Conservation (phyloP, 1,284 basidiomycete genomes). For the Pseudozyma sp. region DNA sequence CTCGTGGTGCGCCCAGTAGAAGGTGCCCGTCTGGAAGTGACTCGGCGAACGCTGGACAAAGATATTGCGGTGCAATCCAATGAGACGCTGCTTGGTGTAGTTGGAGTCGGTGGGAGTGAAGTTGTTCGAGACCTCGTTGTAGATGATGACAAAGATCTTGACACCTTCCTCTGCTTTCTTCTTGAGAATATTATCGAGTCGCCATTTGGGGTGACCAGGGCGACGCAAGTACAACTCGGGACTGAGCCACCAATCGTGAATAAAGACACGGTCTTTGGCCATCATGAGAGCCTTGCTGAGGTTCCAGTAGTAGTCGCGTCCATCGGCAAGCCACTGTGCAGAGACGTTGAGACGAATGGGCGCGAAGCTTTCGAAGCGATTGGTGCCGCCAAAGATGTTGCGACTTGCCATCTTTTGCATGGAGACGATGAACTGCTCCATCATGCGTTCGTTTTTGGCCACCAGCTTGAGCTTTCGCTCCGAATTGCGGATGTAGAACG, state of each 20-base stretch:
- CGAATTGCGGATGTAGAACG: conserved; percentile 91
- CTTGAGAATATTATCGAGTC: conserved; percentile 87
- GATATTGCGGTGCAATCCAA: conserved; percentile 88
- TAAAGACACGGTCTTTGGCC: conserved; percentile 79
- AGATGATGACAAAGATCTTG: conserved; percentile 89
- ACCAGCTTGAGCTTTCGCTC: conserved; percentile 89
- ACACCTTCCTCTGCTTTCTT: conserved; percentile 95
- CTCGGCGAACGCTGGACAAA: conserved; percentile 97
- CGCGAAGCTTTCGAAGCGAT: conserved; percentile 84
- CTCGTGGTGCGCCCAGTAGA: conserved; percentile 96
- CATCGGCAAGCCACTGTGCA: conserved; percentile 99
- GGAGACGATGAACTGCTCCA: conserved; percentile 96
- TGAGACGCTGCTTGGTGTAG: conserved; percentile 91
- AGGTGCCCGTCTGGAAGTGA: conserved; percentile 96
- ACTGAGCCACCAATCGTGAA: conserved; percentile 69
- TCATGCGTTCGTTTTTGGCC: conserved; percentile 91
- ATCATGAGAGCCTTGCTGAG: conserved; percentile 91
- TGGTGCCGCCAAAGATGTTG: conserved; percentile 83
- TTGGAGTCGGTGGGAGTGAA: conserved; percentile 78
- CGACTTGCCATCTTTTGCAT: conserved; percentile 84
- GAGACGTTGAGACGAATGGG: conserved; percentile 92
- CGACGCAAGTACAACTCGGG: conserved; percentile 85
- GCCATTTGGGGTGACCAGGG: conserved; percentile 85
- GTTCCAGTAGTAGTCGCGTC: conserved; percentile 75
- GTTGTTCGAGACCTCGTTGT: conserved; percentile 94